Percentiles rank a stretch among this genome's conserved stretches.
Conservation (phyloP, 2,329 filamentous ascomycete genomes). For the Lasiodiplodia sp. region DNA sequence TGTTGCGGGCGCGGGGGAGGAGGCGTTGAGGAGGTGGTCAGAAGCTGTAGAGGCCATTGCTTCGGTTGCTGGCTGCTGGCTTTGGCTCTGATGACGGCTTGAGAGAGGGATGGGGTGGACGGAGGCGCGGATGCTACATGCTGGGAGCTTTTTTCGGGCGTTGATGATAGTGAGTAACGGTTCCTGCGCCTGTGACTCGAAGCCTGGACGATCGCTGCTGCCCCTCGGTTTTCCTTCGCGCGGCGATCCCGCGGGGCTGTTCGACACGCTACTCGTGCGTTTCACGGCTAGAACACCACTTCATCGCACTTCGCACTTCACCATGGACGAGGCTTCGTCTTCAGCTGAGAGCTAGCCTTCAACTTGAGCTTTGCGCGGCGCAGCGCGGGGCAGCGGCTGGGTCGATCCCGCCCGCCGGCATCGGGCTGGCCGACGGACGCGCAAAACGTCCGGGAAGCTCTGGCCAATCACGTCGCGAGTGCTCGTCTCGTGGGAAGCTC, state of each 20-base stretch:
- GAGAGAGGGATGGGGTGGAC: background rate
- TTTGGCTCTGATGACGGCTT: no score
- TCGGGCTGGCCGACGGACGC: background rate
- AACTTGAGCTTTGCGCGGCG: background rate
- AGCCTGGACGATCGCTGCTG: background rate
- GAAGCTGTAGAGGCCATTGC: background rate
- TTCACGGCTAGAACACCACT: background rate
- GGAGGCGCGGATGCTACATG: background rate
- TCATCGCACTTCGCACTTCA: background rate
- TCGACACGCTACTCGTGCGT: background rate
- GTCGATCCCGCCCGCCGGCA: background rate
- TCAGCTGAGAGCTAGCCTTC: background rate
- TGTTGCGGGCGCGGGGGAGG: background rate
- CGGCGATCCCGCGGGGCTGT: background rate
- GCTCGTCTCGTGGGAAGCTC: constrained; percentile 2
- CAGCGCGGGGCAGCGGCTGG: no score
- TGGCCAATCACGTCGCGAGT: background rate
- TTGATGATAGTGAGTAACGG: background rate
- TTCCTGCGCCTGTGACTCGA: background rate
- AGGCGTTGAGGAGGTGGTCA: background rate
- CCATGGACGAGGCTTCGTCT: background rate
- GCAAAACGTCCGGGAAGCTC: background rate
- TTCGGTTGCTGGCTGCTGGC: background rate
- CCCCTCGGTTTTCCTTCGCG: background rate
- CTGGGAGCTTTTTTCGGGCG: background rate